Evolutionary conservation across 768 basidiomycete genomes (phyloP).

Genomic region (Lactarius sp.): DNA sequence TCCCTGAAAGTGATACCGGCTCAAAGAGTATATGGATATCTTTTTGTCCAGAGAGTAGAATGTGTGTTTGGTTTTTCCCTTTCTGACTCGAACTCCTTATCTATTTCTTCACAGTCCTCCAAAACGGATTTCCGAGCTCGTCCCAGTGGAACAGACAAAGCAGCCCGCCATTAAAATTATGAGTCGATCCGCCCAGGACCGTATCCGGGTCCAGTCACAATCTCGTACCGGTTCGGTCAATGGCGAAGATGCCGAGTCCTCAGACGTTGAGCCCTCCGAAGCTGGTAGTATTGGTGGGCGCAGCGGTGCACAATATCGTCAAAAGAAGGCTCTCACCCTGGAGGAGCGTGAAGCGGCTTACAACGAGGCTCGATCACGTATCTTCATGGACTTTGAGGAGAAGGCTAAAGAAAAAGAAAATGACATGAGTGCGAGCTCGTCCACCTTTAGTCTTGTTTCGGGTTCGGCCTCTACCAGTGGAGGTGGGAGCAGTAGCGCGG

Average conservation of each 20-base stretch:
- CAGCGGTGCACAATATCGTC: constrained; percentile 49
- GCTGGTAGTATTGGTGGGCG: constrained; percentile 70
- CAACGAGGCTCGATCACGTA: constrained; percentile 77
- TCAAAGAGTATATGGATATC: constrained; percentile 60
- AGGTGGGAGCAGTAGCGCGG: constrained; percentile 54
- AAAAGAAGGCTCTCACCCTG: constrained; percentile 71
- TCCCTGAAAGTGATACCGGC: constrained; percentile 59
- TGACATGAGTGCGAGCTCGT: constrained; percentile 72
- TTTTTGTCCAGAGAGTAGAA: constrained; percentile 59
- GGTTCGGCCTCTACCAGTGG: constrained; percentile 57
- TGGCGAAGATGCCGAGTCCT: constrained; percentile 71
- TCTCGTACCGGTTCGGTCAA: constrained; percentile 71
- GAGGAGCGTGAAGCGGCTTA: constrained; percentile 89
- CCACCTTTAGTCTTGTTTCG: constrained; percentile 64
- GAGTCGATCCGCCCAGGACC: constrained; percentile 58
- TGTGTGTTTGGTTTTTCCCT: constrained; percentile 47
- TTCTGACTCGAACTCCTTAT: constrained; percentile 18
- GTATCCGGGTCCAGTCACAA: constrained; percentile 49
- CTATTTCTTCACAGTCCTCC: constrained; percentile 47
- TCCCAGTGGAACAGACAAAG: constrained; percentile 62
- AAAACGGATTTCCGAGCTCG: constrained; percentile 68
- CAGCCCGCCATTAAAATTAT: constrained; percentile 88
- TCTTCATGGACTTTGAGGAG: constrained; percentile 81
- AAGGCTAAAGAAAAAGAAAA: constrained; percentile 53
- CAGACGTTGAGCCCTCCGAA: constrained; percentile 77